Conservation (phyloP, 1,139 yeast genomes). For the Magnusiomyces sp. region DNA sequence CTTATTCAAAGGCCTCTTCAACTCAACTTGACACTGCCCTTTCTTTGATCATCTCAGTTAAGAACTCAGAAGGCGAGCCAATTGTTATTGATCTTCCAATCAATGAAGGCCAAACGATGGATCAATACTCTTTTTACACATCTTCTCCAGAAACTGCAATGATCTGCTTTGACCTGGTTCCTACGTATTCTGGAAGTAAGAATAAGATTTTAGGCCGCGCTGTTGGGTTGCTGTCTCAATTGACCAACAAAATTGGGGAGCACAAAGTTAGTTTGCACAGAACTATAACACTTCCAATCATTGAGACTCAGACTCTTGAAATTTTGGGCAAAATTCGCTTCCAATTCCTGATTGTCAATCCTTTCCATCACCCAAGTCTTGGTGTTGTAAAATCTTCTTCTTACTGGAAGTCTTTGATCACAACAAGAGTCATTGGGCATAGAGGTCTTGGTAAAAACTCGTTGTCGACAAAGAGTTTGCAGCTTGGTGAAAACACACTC, state of each 20-base stretch:
- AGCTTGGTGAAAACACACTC: slow-evolving; percentile 91
- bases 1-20: slow-evolving; percentile 63
- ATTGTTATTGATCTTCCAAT: slow-evolving; percentile 71
- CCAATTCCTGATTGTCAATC: slow-evolving; percentile 62
- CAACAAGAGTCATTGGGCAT: slow-evolving; percentile 92
- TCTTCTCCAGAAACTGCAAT: slow-evolving; percentile 45
- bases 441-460: slow-evolving; percentile 90
- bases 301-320: slow-evolving; percentile 63
- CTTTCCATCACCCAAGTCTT: slow-evolving; percentile 69
- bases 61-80: slow-evolving; percentile 49
- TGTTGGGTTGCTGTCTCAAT: slow-evolving; percentile 60
- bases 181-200: slow-evolving; percentile 64
- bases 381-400: slow-evolving; percentile 64
- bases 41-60: slow-evolving; percentile 58
- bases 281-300: slow-evolving; percentile 64
- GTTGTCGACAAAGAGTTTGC: slow-evolving; percentile 60
- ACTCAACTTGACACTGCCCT: slow-evolving; percentile 86
- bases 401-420: slow-evolving; percentile 85
- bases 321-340: slow-evolving; percentile 71
- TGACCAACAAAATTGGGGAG: slow-evolving; percentile 62
- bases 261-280: slow-evolving; percentile 57
- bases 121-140: slow-evolving; percentile 71
- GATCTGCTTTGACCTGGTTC: slow-evolving; percentile 78
- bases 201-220: slow-evolving; percentile 72
- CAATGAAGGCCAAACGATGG: slow-evolving; percentile 70